These are phyloP conservation scores for Zizania palustris DNA, from an alignment of 202 grass and related monocot genomes.

Conservation along the genomic window DNA sequence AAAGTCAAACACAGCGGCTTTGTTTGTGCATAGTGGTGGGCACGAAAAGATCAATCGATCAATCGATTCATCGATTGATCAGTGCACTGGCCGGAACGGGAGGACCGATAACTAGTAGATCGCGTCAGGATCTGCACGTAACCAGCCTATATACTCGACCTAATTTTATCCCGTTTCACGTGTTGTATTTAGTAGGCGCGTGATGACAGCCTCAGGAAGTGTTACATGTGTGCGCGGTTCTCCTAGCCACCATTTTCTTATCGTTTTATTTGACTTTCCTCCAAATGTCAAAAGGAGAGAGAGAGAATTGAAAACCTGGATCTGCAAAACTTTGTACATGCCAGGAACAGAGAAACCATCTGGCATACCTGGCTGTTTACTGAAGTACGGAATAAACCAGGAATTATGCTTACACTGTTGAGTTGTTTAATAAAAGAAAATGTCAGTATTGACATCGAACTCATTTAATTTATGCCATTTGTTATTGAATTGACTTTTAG, in stretches of 20 bases:
- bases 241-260: background rate
- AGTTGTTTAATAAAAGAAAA: background rate
- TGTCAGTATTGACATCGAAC: constrained; percentile 1
- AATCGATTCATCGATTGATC: constrained; percentile 20
- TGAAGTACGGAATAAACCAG: constrained; percentile 29
- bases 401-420: constrained; percentile 4
- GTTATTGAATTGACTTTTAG: constrained; percentile 19
- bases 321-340: background rate
- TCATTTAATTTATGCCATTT: background rate
- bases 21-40: background rate
- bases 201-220: background rate
- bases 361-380: background rate
- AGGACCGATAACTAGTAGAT: constrained; percentile 8
- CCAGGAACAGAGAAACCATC: background rate
- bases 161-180: constrained; percentile 19
- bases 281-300: constrained; percentile 38
- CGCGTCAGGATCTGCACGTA: constrained; percentile 23
- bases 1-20: constrained; percentile 34
- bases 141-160: background rate
- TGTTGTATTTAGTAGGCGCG: constrained; percentile 19
- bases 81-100: background rate
- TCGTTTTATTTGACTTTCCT: constrained; percentile 37
- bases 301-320: background rate
- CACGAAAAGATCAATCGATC: constrained; percentile 8
- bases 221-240: background rate